Base-by-base conservation (phyloP, 2,329 filamentous ascomycete species). In the Aspergillus sojae region DNA sequence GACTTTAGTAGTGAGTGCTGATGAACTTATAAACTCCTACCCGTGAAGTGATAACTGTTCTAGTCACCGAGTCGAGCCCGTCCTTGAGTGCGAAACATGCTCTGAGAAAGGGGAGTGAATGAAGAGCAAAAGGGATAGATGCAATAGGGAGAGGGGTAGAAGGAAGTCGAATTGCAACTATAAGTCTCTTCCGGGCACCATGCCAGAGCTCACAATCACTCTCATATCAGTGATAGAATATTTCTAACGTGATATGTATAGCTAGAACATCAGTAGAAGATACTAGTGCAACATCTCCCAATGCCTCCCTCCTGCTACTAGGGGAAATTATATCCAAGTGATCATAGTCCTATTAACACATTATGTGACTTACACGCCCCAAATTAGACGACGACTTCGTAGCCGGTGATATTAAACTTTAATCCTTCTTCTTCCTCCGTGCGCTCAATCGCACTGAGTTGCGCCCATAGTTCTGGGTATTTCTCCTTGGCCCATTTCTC, bases 401-500 rank as follows among this genome's bases (percentile, higher is more conserved):
- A 63, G 34, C 53, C 50, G 4, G 63, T 62, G n/a, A 70, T 59
- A 19, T 75, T 71, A 56, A 78, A 76, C 56, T 70, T 69, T 43
- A 62, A 57, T 0, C 76, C 76, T 23, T 78, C 74, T 59, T 78
- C 77, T 41, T 73, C 65, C 46, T 78, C 75, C 6, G 65, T 72
- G 54, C 75, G 74, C 28, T 71, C 66, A 14, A 69, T 63, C 67
- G 81, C 82, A 69, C 86, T 84, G 64, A 96, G 75, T 68, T 89
- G 83, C 12, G 79, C 80, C 93, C 93, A 97, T 6, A 86, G 79
- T 11, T 85, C 82, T 0, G 91, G 88, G 75, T 92, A 93, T 50
- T 85, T 83, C 56, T 85, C 78, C 69, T 85, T 85, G 2, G 90
- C 90, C 93, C 93, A 97, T 19, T 84, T 80, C 74, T 93, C 89